Evolutionary conservation across 345 rosid species (phyloP).

Genomic region (Firmiana major): DNA sequence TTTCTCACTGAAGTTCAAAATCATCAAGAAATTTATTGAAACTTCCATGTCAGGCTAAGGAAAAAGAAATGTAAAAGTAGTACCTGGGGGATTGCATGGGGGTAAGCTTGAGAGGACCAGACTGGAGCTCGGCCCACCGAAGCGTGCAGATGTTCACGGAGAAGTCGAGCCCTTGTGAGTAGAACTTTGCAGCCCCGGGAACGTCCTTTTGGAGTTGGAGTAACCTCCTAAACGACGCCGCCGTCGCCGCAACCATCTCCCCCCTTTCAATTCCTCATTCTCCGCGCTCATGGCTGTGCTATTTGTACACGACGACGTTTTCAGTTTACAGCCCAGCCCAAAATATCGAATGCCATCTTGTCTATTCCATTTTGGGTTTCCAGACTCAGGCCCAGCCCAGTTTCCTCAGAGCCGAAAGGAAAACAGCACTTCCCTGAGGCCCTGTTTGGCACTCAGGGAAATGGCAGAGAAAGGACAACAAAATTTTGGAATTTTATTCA

Average conservation of each 20-base stretch:
- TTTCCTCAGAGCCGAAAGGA: background rate
- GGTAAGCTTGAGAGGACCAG: conserved; percentile 79
- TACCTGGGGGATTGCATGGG: conserved; percentile 75
- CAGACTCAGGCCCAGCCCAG: background rate
- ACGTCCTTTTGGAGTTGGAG: conserved; percentile 94
- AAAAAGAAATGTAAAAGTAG: background rate
- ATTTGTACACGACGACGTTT: background rate
- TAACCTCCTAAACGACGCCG: conserved; percentile 78
- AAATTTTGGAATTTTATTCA: too few species aligned
- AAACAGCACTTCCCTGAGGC: background rate
- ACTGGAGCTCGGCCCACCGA: conserved; percentile 93
- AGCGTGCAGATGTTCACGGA: conserved; percentile 74
- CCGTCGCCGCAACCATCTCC: conserved; percentile 40
- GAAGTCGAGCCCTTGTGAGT: conserved; percentile 78
- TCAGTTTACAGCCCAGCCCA: background rate
- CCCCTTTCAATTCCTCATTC: conserved; percentile 9
- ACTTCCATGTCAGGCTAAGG: background rate
- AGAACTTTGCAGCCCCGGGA: conserved; percentile 81
- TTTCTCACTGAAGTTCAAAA: background rate
- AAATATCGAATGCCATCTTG: background rate
- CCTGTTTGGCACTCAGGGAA: background rate
- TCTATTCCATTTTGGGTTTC: background rate
- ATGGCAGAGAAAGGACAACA: too few species aligned
- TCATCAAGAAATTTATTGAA: background rate
- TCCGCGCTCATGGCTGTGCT: too few species aligned